Evolutionary conservation across 768 basidiomycete genomes (phyloP), one percentile per base, ranked within the genome.

Genomic region (Grammothele lineata): DNA sequence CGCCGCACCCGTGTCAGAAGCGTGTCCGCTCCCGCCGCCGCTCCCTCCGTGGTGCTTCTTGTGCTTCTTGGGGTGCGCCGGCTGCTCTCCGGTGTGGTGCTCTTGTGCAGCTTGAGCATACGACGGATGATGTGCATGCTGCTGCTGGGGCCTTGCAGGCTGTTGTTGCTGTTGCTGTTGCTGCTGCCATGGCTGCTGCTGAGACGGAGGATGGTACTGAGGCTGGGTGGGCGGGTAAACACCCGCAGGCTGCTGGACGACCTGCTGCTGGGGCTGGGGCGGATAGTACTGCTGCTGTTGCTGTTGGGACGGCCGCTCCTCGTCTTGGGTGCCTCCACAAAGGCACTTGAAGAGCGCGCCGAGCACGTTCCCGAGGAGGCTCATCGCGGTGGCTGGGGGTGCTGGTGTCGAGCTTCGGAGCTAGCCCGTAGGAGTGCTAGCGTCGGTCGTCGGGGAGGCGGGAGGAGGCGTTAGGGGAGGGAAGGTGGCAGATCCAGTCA

Each of bases 251-350:
- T 50, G 48, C 43, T 50, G 48, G 12, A 22, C 37, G 15, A 43
- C 33, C 43, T 51, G 24, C 17, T 45, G 53, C 33, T 40, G 33
- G 47, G 55, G 58, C 25, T 56, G 59, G 22, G 52, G 52, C 21
- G 55, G 37, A 32, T 57, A 57, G 15, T 23, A 18, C 24, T 46
- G 44, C 26, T 50, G 26, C 6, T 50, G 25, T 27, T 41, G 40
- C n/a, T 41, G 40, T 12, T 41, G 25, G 17, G 3, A 15, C 10
- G 14, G 24, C 39, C 10, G 19, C 24, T 25, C 25, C 24, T 23
- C 24, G 23, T 21, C 39, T 15, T 43, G 35, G 40, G 41, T 50
- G 37, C 47, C 45, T 7, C 46, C 43, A 37, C 52, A 55, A 17
- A 50, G 46, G 17, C 54, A 55, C n/a, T 39, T 45, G 24, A 45